Evolutionary conservation across 179 eudicot species (phyloP), one percentile per base, ranked within the genome.

Genomic region (Actinidia arguta): DNA sequence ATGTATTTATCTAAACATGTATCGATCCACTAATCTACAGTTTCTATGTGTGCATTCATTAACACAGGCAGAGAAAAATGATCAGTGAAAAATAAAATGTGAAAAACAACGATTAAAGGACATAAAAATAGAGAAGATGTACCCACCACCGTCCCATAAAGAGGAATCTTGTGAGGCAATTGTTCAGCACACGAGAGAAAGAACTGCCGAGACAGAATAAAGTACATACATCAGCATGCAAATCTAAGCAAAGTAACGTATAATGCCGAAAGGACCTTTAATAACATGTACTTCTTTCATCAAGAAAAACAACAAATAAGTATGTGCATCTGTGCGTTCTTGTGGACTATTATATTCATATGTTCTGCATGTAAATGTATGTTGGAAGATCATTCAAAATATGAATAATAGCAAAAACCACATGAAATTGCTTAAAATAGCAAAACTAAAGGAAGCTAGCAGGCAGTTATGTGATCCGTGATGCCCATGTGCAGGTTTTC

Each of bases 161-260:
- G 66, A 24, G 99, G 97, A 78, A 95, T 87, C 91, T 97, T 97
- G 90, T 97, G 99, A 62, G 99, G 98, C 83, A 97, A 82, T 84
- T 95, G 97, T 86, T 94, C 96, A 13, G 95, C 95, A 78, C 99
- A 97, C 81, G 95, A 91, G 66, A 97, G 91, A 70, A 97, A 86
- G 87, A 90, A 93, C 99, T 95, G 95, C 78, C 51, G 80, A 39
- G 46, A 85, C 20, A 75, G 56, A 62, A 66, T 54, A 22, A 75
- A 69, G 63, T 56, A 63, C 59, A 78, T 64, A 55, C 50, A 75
- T 51, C 48, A 84, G 67, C 54, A 36, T 42, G 61, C 70, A 76
- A 80, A 42, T n/a, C 59, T 46, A 46, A 42, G 11, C 3, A 13
- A 50, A 59, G 13, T 25, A 58, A 39, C 10, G 46, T 5, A 27